Conservation (phyloP, 192 early-diverging fungal species). For the Ambispora gerdemannii region DNA sequence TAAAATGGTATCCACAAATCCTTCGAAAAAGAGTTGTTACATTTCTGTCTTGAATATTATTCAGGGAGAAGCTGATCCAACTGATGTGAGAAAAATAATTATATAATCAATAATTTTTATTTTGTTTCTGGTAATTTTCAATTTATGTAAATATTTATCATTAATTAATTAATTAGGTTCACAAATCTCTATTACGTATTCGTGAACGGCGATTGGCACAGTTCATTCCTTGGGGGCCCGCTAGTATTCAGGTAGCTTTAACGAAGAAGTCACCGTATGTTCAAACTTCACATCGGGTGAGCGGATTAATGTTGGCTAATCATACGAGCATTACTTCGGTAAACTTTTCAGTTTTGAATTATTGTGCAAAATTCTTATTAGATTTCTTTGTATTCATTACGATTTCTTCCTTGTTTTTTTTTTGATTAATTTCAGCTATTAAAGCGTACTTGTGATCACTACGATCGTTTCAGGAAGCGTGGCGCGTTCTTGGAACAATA, state of each 20-base stretch:
- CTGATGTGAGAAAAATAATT: constrained; percentile 86
- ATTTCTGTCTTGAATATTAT: constrained; percentile 98
- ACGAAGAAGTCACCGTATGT: constrained; percentile 93
- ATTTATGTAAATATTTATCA: background rate
- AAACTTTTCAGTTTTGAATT: constrained; percentile 32
- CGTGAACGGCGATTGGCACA: constrained; percentile 89
- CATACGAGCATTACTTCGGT: constrained; percentile 89
- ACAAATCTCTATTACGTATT: constrained; percentile 94
- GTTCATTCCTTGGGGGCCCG: constrained; percentile 99
- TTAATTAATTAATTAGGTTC: constrained; percentile 59
- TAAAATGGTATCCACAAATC: constrained; percentile 91
- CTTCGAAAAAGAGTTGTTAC: constrained; percentile 92
- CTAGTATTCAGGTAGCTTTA: constrained; percentile 96
- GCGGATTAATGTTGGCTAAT: constrained; percentile 98
- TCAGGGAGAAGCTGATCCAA: constrained; percentile 97
- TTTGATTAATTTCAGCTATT: constrained; percentile 63
- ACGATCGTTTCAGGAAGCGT: constrained; percentile 88
- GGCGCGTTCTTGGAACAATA: constrained; percentile 97
- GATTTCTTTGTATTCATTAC: constrained; percentile 26
- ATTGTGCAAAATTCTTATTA: too few species aligned
- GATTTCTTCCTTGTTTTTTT: constrained; percentile 13
- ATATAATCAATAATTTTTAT: too few species aligned
- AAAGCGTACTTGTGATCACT: constrained; percentile 88
- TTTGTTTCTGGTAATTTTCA: background rate
- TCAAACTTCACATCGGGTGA: constrained; percentile 88